These are phyloP conservation scores for Spinacia oleracea DNA, from an alignment of 179 eudicot species.

Conservation along the genomic window DNA sequence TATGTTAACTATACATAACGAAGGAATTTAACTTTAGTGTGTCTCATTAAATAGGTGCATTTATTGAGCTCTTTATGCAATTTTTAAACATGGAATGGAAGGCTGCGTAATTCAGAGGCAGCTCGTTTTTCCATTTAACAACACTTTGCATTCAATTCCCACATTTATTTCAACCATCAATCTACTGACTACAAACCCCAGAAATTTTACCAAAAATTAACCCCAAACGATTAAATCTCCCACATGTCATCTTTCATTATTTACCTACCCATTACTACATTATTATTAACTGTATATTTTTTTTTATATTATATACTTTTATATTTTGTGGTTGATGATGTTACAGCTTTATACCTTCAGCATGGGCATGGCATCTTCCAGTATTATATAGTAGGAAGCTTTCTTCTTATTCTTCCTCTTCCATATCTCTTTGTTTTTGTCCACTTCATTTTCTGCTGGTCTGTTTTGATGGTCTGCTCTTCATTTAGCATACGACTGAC, in stretches of 20 bases:
- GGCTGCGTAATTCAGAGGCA: background rate
- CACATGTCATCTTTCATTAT: constrained; percentile 12
- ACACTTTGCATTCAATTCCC: background rate
- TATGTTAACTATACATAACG: too few species aligned
- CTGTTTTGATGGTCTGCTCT: background rate
- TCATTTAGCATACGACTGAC: background rate
- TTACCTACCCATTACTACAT: background rate
- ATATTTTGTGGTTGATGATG: background rate
- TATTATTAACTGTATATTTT: background rate
- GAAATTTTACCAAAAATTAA: background rate
- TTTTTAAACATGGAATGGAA: background rate
- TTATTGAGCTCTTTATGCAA: background rate
- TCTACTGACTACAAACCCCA: background rate
- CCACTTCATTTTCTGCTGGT: background rate
- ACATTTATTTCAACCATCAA: background rate
- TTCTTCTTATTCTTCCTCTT: background rate
- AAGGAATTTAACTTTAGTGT: too few species aligned
- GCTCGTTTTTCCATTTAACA: background rate
- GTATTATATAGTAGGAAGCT: background rate
- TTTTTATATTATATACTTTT: background rate
- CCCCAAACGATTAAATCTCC: background rate
- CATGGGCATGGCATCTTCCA: background rate
- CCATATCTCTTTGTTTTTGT: background rate
- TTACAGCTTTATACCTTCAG: background rate
- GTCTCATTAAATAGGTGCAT: too few species aligned